A percentile compares a stretch with the other conserved stretches of the same genome.
phyloP scores from a whole-genome alignment of 352 stramenopile genomes.

The Halophytophthora batemanensis region DNA sequence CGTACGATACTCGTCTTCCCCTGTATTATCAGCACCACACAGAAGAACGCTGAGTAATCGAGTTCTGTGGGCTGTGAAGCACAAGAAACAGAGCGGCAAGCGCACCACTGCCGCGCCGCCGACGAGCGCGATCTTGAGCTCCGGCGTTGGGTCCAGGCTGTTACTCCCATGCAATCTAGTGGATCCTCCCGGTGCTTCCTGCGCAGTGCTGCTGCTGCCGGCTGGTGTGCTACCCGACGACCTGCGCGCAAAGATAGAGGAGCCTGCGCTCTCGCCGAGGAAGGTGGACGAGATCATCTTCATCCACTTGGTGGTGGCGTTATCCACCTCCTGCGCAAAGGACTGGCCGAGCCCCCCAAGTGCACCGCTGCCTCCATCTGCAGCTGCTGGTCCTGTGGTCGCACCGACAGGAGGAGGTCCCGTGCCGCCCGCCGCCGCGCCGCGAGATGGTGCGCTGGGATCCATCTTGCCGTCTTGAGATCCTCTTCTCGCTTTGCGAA shows the following conservation, averaged over 20 bases:
- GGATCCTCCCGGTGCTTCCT: conserved; percentile 9
- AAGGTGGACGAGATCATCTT: conserved; percentile 84
- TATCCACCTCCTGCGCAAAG: conserved; percentile 31
- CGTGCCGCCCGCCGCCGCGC: no score
- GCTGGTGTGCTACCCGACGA: conserved; percentile 9
- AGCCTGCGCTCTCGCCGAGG: conserved; percentile 39
- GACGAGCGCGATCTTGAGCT: conserved; percentile 83
- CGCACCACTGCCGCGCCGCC: conserved; percentile 68
- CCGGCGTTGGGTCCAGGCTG: conserved; percentile 39
- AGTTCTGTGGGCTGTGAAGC: neutral
- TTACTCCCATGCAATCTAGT: conserved; percentile 26
- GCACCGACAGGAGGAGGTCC: neutral
- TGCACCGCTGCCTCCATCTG: neutral
- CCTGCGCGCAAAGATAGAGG: conserved; percentile 43
- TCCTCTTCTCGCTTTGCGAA: neutral
- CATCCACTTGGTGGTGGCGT: conserved; percentile 67
- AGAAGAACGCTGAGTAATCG: no score
- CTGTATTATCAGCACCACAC: conserved; percentile 18
- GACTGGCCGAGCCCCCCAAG: conserved; percentile 18
- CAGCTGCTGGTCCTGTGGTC: conserved; percentile 9
- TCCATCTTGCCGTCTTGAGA: no score
- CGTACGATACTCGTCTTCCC: conserved; percentile 83
- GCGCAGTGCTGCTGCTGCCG: conserved; percentile 4
- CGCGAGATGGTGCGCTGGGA: no score
- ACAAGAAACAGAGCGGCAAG: neutral